Evolutionary conservation across 2,329 filamentous ascomycete genomes (phyloP), one percentile per base, ranked within the genome.

Genomic region (Sclerotinia glacialis): DNA sequence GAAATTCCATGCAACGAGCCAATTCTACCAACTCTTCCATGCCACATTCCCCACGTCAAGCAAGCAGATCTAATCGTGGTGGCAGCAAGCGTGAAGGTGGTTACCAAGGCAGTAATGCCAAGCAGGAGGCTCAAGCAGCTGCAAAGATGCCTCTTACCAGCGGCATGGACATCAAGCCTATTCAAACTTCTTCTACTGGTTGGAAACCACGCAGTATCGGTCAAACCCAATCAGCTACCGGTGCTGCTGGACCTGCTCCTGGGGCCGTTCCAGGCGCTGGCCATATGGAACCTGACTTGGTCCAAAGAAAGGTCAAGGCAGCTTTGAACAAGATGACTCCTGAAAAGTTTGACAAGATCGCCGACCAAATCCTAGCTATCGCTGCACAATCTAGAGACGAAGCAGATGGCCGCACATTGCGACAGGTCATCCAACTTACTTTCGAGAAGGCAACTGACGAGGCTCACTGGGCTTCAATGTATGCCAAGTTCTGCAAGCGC

Each of bases 261-360:
- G 79, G 81, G 70, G 77, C 81, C 68, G 80, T 77, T 55, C 77
- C 80, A 67, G 80, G 76, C 64, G 73, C 80, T 66, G 81, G 83
- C 11, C 84, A 91, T 74, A 86, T 98, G 81, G 87, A 96, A 71
- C 94, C 95, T 31, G 92, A 94, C 74, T 87, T 95, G 83, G 95
- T 99, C 67, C 95, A 99, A 82, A 89, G 94, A 73, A 99, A 99
- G 88, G 95, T 99, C 78, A 99, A 99, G 88, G 90, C 93, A 71
- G 91, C 91, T 69, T 83, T 99, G 75, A 99, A 99, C 88, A 99
- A 99, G 89, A 98, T 99, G 95, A 98, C 95, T 0, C 95, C 95
- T 0, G 95, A 99, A 81, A 99, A 98, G 77, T 99, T 99, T 75
- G 93, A 97, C 77, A 93, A 89, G 81, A 97, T 99, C 72, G 87